Evolutionary conservation across 164 flowering plant genomes (phyloP).

Genomic region (Chimonanthus praecox): DNA sequence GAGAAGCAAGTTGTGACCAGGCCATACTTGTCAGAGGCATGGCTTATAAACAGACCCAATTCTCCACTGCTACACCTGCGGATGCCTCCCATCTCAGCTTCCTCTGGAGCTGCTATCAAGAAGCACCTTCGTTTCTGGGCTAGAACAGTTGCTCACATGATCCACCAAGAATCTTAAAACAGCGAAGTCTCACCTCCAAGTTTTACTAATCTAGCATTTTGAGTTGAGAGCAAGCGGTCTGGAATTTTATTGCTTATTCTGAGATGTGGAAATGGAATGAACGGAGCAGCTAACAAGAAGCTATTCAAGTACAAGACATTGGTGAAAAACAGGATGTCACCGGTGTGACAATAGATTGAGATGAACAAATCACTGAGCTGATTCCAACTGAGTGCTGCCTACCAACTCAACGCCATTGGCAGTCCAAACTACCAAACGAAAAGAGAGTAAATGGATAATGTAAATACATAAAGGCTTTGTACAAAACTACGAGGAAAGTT

Average conservation of each 20-base stretch:
- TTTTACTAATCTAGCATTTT: neutral
- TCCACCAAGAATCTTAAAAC: constrained; percentile 30
- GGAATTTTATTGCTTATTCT: neutral
- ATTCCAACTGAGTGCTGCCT: neutral
- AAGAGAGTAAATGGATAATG: too few species aligned
- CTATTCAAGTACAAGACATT: neutral
- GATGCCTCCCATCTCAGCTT: constrained; percentile 27
- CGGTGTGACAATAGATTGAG: neutral
- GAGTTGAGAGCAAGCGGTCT: neutral
- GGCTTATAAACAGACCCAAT: constrained; percentile 49
- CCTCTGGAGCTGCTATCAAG: constrained; percentile 43
- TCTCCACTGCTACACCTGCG: constrained; percentile 47
- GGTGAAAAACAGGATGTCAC: neutral
- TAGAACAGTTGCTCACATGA: constrained; percentile 42
- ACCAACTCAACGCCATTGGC: too few species aligned
- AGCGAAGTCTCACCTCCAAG: neutral
- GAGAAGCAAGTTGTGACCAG: constrained; percentile 18
- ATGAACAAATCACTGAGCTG: neutral
- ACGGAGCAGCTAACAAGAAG: neutral
- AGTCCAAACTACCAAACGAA: too few species aligned
- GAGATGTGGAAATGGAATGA: neutral
- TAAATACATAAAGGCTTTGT: too few species aligned
- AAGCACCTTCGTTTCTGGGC: constrained; percentile 61
- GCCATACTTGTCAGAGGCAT: constrained; percentile 73
- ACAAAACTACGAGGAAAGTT: too few species aligned